Base-by-base conservation (phyloP, 1,139 yeast species). In the Saccharomycopsis phalli region DNA sequence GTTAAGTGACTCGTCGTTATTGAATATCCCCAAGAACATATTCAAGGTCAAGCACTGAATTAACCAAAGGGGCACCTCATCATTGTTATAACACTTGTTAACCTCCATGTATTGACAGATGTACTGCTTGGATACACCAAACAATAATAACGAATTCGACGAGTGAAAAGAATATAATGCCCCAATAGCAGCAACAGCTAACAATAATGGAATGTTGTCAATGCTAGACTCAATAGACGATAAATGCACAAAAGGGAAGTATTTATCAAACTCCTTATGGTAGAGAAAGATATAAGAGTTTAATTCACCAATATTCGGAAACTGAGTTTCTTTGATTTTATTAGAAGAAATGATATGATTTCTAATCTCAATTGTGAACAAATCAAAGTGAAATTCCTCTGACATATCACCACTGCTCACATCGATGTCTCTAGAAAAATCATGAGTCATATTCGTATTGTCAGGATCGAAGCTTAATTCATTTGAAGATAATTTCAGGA, bases 111-210 rank as follows among this genome's bases (percentile, higher is more conserved):
- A 79, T 48, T 75, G 75, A 54, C 83, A 93, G 46, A 84, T 79
- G 51, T 83, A 79, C 50, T 73, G 77, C 54, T 91, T 74, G 8
- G 94, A 76, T 41, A 86, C 71, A 55, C 84, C 86, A 60, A 83
- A 86, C 41, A 87, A 64, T 17, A 82, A 66, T 51, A 81, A 68
- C 0, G 95, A 82, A 54, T 82, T 82, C 30, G 77, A 65, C 20
- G 83, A 81, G 56, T 87, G 94, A 59, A 81, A 84, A 1, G 83
- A 75, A 53, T 84, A 84, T 21, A 87, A 65, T 0, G 96, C 95
- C 33, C 97, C 97, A 46, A 87, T 74, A 18, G 94, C 81, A 1
- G 94, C 81, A 74, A 87, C 82, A 10, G 91, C 74, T 41, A 86
- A 63, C n/a, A 86, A 58, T 41, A 87, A 63, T 1, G 95, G 91